A percentile compares a stretch with the other conserved stretches of the same genome.
phyloP scores from a whole-genome alignment of 768 basidiomycete genomes.

The Amanita phalloides region DNA sequence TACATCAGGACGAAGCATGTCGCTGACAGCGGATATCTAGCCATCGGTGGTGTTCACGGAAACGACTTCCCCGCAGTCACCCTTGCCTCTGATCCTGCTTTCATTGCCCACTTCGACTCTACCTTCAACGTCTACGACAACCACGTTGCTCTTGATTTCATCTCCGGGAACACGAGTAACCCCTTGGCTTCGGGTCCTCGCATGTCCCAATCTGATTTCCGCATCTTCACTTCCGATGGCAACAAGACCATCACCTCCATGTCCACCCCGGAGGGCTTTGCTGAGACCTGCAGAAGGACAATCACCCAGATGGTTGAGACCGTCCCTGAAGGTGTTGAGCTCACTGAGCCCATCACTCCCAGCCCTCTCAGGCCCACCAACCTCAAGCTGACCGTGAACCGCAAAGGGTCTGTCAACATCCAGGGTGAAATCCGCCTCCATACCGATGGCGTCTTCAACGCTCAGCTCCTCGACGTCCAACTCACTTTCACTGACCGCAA shows the following conservation, averaged over 20 bases:
- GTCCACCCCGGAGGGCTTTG: neutral
- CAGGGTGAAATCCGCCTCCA: neutral
- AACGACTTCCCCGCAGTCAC: constrained; percentile 15
- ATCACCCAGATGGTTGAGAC: neutral
- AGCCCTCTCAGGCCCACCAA: neutral
- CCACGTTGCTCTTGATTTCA: constrained; percentile 1
- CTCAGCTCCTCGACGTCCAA: neutral
- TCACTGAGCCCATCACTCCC: neutral
- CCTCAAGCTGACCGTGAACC: neutral
- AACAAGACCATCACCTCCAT: constrained; percentile 1
- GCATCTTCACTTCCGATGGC: neutral
- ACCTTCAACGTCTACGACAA: neutral
- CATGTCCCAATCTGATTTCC: neutral
- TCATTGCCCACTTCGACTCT: neutral
- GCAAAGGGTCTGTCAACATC: neutral
- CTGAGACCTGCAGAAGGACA: neutral
- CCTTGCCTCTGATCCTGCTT: neutral
- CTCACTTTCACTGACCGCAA: neutral
- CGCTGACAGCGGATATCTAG: neutral
- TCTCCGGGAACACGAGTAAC: constrained; percentile 1
- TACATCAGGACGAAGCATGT: neutral
- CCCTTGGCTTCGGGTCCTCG: neutral
- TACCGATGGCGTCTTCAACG: neutral
- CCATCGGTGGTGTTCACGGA: constrained; percentile 20
- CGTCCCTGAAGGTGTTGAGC: neutral